A percentile compares a stretch with the other conserved stretches of the same genome.
These are phyloP conservation scores for Echinosophora koreensis DNA, from an alignment of 306 rosid genomes.

Conservation along the genomic window DNA sequence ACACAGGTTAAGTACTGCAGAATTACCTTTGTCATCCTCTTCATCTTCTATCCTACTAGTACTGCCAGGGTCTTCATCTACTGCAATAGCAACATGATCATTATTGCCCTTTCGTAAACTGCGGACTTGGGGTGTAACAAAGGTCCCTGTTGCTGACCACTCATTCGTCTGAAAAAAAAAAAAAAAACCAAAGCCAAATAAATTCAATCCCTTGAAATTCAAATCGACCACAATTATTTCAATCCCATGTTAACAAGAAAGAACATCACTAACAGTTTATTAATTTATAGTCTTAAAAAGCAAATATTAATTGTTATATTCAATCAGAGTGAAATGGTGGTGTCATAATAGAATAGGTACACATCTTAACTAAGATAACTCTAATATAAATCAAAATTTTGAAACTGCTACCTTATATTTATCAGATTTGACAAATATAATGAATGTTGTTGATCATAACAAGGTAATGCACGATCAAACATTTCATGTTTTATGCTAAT, in stretches of 20 bases:
- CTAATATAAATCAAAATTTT: slow-evolving; percentile 6
- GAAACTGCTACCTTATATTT: slow-evolving; percentile 15
- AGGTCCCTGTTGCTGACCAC: slow-evolving; percentile 70
- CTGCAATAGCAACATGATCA: slow-evolving; percentile 92
- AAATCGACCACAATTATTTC: slow-evolving; percentile 7
- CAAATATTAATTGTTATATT: not conserved
- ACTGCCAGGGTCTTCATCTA: slow-evolving; percentile 82
- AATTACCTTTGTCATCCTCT: slow-evolving; percentile 94
- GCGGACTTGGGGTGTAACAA: slow-evolving; percentile 88
- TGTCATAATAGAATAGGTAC: slow-evolving; percentile 10
- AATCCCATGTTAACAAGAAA: slow-evolving; percentile 16
- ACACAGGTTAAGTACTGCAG: slow-evolving; percentile 20
- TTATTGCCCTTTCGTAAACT: slow-evolving; percentile 92
- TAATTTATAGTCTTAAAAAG: slow-evolving; percentile 1
- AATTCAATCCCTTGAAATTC: slow-evolving; percentile 26
- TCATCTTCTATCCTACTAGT: slow-evolving; percentile 80
- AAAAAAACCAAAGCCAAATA: slow-evolving; percentile 21
- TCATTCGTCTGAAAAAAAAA: slow-evolving; percentile 62
- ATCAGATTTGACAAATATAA: slow-evolving; percentile 1
- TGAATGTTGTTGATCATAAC: slow-evolving; percentile 20
- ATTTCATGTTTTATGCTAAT: slow-evolving; percentile 30
- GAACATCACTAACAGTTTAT: slow-evolving; percentile 22
- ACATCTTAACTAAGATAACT: slow-evolving; percentile 19
- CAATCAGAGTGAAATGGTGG: slow-evolving; percentile 9
- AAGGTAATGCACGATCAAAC: not conserved